Percentiles rank a stretch among this genome's conserved stretches.
Evolutionary conservation across 2,329 filamentous ascomycete species (phyloP).

Genomic region (Xylariaceae sp.): DNA sequence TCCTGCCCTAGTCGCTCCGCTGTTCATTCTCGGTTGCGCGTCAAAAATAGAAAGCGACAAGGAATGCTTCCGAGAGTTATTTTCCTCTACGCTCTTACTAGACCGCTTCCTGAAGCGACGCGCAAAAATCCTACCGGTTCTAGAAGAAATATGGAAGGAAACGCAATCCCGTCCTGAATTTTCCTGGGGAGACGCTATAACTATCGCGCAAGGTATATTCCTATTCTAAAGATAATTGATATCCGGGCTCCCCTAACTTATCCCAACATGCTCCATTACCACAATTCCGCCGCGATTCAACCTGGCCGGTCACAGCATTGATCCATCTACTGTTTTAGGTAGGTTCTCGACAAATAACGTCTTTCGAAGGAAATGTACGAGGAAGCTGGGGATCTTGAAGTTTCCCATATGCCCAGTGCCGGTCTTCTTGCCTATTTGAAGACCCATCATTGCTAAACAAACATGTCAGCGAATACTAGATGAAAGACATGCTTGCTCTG

Average conservation of each 20-base stretch:
- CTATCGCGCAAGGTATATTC: too few species aligned
- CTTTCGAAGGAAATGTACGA: conserved; percentile 23
- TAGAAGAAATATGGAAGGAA: conserved; percentile 5
- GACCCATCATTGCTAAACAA: conserved; percentile 26
- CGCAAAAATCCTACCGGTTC: not conserved
- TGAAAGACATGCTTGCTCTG: too few species aligned
- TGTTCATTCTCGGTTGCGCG: conserved; percentile 8
- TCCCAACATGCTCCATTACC: too few species aligned
- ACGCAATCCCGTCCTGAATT: not conserved
- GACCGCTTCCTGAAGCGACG: conserved; percentile 2
- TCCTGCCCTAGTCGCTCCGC: conserved; percentile 1
- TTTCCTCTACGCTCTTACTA: not conserved
- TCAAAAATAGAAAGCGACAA: not conserved
- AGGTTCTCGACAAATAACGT: conserved; percentile 24
- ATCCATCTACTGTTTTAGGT: conserved; percentile 18
- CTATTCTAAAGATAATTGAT: too few species aligned
- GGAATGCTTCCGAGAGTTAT: not conserved
- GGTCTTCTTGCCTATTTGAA: conserved; percentile 24
- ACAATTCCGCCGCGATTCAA: too few species aligned
- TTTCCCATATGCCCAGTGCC: conserved; percentile 26
- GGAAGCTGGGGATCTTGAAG: conserved; percentile 24
- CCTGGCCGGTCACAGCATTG: conserved; percentile 9
- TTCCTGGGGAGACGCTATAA: too few species aligned
- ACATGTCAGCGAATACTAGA: conserved; percentile 27
- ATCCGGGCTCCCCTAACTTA: too few species aligned